Evolutionary conservation across 2,329 filamentous ascomycete species (phyloP).

Genomic region (Simplicillium sp.): DNA sequence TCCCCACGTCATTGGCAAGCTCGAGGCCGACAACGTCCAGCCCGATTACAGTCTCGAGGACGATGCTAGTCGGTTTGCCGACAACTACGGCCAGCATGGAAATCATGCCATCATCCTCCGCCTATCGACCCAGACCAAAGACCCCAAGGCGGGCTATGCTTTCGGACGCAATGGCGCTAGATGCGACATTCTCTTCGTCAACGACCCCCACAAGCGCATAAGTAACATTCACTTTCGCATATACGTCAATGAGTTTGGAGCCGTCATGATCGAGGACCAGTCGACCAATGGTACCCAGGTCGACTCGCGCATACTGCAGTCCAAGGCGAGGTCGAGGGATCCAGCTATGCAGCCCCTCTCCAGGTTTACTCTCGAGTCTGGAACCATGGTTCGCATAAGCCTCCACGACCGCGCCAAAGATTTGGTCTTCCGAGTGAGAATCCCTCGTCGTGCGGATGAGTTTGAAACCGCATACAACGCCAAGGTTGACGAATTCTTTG

Average conservation of each 20-base stretch:
- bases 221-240: slow-evolving; percentile 97
- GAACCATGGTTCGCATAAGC: slow-evolving; percentile 63
- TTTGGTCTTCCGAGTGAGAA: slow-evolving; percentile 75
- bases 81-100: slow-evolving; percentile 35
- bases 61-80: slow-evolving; percentile 34
- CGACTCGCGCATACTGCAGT: slow-evolving; percentile 57
- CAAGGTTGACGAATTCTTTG: slow-evolving; percentile 62
- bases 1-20: slow-evolving; percentile 38
- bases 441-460: slow-evolving; percentile 64
- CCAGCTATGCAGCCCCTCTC: slow-evolving; percentile 18
- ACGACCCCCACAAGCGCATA: slow-evolving; percentile 62
- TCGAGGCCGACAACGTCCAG: slow-evolving; percentile 39
- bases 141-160: slow-evolving; percentile 63
- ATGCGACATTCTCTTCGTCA: slow-evolving; percentile 63
- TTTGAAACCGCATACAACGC: slow-evolving; percentile 55
- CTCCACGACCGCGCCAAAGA: slow-evolving; percentile 44
- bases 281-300: slow-evolving; percentile 96
- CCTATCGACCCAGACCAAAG: slow-evolving; percentile 64
- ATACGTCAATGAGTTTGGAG: slow-evolving; percentile 75
- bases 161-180: slow-evolving; percentile 69
- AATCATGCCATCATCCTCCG: slow-evolving; percentile 68
- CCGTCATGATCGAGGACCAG: slow-evolving; percentile 84
- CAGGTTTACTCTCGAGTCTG: slow-evolving; percentile 28
- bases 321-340: slow-evolving; percentile 23
- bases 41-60: slow-evolving; percentile 43